Evolutionary conservation across 2,329 filamentous ascomycete species (phyloP).

Genomic region (Xylaria sp.): DNA sequence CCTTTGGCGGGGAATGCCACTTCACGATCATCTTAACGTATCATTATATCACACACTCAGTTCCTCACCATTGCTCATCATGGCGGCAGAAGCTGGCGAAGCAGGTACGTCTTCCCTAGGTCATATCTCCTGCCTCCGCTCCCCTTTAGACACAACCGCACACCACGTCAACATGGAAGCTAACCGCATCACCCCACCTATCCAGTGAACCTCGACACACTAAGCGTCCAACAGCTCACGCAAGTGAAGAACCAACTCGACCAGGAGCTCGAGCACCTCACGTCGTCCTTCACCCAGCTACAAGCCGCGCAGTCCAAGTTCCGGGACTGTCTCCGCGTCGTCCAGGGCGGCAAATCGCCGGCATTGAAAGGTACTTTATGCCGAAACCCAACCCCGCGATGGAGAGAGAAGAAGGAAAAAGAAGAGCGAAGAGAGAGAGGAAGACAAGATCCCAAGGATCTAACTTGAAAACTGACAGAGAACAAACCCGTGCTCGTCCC

Average conservation of each 20-base stretch:
- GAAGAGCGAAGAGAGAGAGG: neutral
- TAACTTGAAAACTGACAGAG: constrained; percentile 42
- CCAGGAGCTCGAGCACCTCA: constrained; percentile 94
- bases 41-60: neutral
- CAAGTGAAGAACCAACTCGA: constrained; percentile 96
- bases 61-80: constrained; percentile 18
- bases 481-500: constrained; percentile 82
- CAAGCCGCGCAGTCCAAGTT: constrained; percentile 93
- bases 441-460: constrained; percentile 18
- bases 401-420: neutral
- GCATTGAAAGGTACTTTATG: constrained; percentile 45
- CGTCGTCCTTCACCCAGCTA: constrained; percentile 87
- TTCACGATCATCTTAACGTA: neutral
- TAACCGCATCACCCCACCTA: neutral
- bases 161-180: neutral
- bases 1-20: neutral
- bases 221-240: constrained; percentile 86
- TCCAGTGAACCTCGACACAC: constrained; percentile 73
- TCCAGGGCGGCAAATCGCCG: constrained; percentile 67
- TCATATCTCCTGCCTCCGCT: neutral
- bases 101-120: constrained; percentile 26
- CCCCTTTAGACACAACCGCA: neutral
- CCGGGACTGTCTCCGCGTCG: constrained; percentile 84
- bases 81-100: constrained; percentile 37
- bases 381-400: neutral